A percentile compares a stretch with the other conserved stretches of the same genome.
Conservation (phyloP, 176 grass and related monocot genomes). For the Oryza australiensis region DNA sequence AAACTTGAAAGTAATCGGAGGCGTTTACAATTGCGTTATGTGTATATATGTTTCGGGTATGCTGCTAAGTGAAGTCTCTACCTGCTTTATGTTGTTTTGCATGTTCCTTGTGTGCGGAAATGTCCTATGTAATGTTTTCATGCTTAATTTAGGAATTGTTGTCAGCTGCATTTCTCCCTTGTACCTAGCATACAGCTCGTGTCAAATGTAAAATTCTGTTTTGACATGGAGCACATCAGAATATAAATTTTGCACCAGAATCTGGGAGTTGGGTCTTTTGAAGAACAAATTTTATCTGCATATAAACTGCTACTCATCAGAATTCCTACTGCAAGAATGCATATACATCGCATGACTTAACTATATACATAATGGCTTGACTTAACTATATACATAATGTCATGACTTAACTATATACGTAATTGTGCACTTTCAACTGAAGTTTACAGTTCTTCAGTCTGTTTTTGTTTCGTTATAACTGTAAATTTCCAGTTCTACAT, state of each 20-base stretch:
- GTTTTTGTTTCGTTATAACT: conserved; percentile 10
- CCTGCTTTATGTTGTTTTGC: neutral
- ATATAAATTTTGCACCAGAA: neutral
- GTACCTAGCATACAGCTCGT: neutral
- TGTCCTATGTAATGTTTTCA: neutral
- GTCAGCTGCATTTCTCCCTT: neutral
- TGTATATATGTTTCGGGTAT: neutral
- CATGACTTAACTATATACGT: neutral
- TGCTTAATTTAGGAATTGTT: neutral
- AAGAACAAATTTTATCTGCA: conserved; percentile 1
- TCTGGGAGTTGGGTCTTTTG: neutral
- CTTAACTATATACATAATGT: neutral
- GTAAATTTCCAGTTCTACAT: neutral
- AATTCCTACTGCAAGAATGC: neutral
- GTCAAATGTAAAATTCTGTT: neutral
- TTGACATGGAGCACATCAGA: neutral
- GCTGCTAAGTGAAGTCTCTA: neutral
- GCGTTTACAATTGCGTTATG: neutral
- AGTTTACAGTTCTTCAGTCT: conserved; percentile 4
- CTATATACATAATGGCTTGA: neutral
- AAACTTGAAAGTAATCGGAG: neutral
- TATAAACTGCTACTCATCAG: neutral
- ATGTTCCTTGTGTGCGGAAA: neutral
- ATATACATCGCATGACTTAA: neutral
- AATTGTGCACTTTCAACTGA: neutral